A percentile compares a stretch with the other conserved stretches of the same genome.
phyloP scores from a whole-genome alignment of 1,284 basidiomycete species.

The Mycena citricolor region DNA sequence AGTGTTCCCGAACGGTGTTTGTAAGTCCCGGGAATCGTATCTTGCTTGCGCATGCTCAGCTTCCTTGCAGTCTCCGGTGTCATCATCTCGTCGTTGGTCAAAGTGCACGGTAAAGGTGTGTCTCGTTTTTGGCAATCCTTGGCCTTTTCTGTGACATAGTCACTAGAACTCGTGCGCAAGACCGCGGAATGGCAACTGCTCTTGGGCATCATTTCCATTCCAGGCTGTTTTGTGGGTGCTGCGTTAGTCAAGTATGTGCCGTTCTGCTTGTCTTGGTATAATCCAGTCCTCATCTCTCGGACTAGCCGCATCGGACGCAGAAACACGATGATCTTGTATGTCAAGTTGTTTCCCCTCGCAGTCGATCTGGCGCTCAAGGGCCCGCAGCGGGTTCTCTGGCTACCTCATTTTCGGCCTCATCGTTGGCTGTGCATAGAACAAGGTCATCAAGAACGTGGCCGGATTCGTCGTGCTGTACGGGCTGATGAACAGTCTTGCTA shows the following conservation, averaged over 20 bases:
- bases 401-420: slow-evolving; percentile 70
- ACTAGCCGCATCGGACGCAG: slow-evolving; percentile 65
- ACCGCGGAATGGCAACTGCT: slow-evolving; percentile 75
- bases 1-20: slow-evolving; percentile 73
- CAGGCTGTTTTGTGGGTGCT: slow-evolving; percentile 49
- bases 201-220: slow-evolving; percentile 65
- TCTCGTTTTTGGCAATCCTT: slow-evolving; percentile 8
- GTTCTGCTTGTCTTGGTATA: not conserved
- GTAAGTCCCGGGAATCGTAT: slow-evolving; percentile 1
- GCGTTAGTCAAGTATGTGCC: slow-evolving; percentile 8
- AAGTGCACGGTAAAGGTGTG: slow-evolving; percentile 49
- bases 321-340: slow-evolving; percentile 49
- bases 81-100: slow-evolving; percentile 62
- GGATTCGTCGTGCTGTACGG: slow-evolving; percentile 73
- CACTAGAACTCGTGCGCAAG: slow-evolving; percentile 18
- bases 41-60: not conserved
- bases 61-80: slow-evolving; percentile 46
- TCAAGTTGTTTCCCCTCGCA: too few relatives aligned
- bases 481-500: slow-evolving; percentile 68
- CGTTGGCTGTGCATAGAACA: slow-evolving; percentile 68
- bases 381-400: slow-evolving; percentile 66
- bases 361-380: not conserved
- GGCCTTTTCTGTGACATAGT: not conserved
- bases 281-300: slow-evolving; percentile 55
- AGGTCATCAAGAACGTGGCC: slow-evolving; percentile 63